Conservation (phyloP, 441 rosid species). For the Erodium moschatum region DNA sequence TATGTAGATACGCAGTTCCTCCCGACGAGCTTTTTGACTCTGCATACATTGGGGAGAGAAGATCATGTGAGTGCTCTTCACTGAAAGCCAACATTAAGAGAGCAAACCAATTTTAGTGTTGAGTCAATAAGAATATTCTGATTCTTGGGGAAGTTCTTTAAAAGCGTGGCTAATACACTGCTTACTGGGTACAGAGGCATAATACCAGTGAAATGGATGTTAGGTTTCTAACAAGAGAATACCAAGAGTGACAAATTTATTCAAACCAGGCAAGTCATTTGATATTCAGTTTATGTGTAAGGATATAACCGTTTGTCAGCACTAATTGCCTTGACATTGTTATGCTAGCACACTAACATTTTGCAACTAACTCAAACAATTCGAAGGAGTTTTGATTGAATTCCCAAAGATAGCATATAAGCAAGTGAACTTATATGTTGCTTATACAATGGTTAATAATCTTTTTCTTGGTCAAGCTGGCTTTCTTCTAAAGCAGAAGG, state of each 20-base stretch:
- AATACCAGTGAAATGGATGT: constrained; percentile 8
- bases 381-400: neutral
- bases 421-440: neutral
- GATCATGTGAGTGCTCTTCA: constrained; percentile 15
- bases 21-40: constrained; percentile 93
- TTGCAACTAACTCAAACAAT: neutral
- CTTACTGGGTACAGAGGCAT: neutral
- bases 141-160: neutral
- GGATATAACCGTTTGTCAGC: neutral
- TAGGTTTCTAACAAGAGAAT: neutral
- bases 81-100: constrained; percentile 6
- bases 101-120: constrained; percentile 10
- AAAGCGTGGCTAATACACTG: neutral
- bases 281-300: neutral
- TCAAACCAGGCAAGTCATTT: constrained; percentile 11
- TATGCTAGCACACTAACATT: neutral
- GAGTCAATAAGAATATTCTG: neutral
- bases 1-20: constrained; percentile 79
- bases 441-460: neutral
- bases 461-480: neutral
- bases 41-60: constrained; percentile 36
- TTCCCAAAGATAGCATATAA: neutral
- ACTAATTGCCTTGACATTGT: constrained; percentile 9
- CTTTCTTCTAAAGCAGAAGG: neutral
- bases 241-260: neutral